Conservation (phyloP, 495 filamentous ascomycete genomes). For the Penicillium maclennaniae region DNA sequence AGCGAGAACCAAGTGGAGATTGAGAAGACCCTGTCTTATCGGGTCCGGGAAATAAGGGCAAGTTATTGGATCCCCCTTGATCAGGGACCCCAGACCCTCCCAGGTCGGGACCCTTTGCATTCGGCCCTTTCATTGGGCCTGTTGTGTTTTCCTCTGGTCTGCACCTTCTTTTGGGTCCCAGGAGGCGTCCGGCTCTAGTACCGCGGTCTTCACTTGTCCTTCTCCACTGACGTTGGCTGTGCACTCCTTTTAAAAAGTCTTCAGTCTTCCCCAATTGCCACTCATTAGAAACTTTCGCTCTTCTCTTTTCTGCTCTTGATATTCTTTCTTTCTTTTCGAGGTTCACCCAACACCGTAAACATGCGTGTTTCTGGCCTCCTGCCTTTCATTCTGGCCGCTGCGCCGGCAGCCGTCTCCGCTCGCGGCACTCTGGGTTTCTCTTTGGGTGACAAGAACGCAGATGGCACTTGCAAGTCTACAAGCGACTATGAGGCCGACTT, state of each 20-base stretch:
- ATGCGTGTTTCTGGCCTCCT: conserved; percentile 46
- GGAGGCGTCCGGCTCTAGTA: conserved; percentile 2
- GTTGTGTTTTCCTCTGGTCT: not conserved
- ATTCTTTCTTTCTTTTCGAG: conserved; percentile 1
- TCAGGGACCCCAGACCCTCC: not conserved
- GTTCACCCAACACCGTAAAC: conserved; percentile 15
- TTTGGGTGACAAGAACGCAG: conserved; percentile 46
- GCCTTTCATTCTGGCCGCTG: conserved; percentile 37
- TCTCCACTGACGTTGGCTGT: conserved; percentile 2
- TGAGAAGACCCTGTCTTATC: conserved; percentile 17
- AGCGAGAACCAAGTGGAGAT: not conserved
- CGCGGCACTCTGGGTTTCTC: conserved; percentile 49
- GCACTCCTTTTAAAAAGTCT: not conserved
- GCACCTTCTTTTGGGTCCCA: conserved; percentile 5
- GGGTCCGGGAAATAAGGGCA: conserved; percentile 8
- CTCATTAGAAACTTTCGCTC: conserved; percentile 10
- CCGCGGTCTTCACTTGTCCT: not conserved
- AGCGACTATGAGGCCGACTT: conserved; percentile 68
- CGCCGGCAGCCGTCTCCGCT: conserved; percentile 39
- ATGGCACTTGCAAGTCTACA: conserved; percentile 60
- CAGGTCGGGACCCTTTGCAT: not conserved
- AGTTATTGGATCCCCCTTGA: not conserved
- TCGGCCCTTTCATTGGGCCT: not conserved
- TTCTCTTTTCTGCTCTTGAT: not conserved
- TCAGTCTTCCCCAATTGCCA: conserved; percentile 2